A percentile compares a stretch with the other conserved stretches of the same genome.
These are phyloP conservation scores for Yamadazyma nakazawae DNA, from an alignment of 805 yeast genomes.

Conservation along the genomic window DNA sequence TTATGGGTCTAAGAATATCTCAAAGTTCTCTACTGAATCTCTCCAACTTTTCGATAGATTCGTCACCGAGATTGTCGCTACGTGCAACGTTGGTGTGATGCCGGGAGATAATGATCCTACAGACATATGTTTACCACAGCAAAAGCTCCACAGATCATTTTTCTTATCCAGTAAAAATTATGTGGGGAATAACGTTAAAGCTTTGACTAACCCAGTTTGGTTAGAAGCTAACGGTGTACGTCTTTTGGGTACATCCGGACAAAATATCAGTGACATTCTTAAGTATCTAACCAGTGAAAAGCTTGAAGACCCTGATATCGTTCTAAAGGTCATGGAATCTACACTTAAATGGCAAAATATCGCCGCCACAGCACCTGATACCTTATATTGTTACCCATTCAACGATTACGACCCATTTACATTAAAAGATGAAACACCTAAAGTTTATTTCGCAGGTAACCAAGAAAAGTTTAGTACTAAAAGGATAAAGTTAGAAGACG, in stretches of 20 bases:
- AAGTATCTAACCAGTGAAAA: conserved; percentile 50
- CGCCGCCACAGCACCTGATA: conserved; percentile 95
- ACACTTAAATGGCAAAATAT: conserved; percentile 81
- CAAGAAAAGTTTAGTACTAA: conserved; percentile 60
- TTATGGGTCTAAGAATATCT: conserved; percentile 51
- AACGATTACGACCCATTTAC: conserved; percentile 75
- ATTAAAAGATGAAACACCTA: conserved; percentile 69
- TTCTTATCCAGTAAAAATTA: conserved; percentile 47
- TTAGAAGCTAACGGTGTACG: conserved; percentile 50
- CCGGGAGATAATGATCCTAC: conserved; percentile 88
- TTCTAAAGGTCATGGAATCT: conserved; percentile 46
- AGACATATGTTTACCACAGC: conserved; percentile 84
- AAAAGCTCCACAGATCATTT: conserved; percentile 77
- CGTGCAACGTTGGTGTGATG: conserved; percentile 71
- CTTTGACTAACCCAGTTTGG: conserved; percentile 67
- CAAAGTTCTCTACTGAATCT: conserved; percentile 49
- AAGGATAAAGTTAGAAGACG: conserved; percentile 17
- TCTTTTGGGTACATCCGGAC: conserved; percentile 78
- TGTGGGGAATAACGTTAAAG: conserved; percentile 29
- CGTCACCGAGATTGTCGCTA: conserved; percentile 50
- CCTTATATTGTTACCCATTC: conserved; percentile 86
- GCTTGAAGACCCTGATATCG: conserved; percentile 41
- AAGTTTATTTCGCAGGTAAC: conserved; percentile 83
- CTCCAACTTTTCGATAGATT: conserved; percentile 57
- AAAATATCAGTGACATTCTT: conserved; percentile 72